phyloP scores from a whole-genome alignment of 306 rosid genomes.

The Vicia villosa region DNA sequence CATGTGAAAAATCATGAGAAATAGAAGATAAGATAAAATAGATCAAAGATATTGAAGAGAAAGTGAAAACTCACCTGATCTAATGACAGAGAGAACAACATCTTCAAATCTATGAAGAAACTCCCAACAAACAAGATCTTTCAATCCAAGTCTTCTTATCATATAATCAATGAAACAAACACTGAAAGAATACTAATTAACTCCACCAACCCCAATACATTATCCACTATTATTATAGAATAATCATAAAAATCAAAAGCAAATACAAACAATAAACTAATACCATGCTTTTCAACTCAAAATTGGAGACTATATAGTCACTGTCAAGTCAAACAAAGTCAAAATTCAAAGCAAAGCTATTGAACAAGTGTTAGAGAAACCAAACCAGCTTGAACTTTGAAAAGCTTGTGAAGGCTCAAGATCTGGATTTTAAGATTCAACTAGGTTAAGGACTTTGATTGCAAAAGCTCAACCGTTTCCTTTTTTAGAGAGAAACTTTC shows the following conservation, averaged over 20 bases:
- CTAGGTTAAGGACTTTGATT: no score
- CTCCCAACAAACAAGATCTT: constrained; percentile 64
- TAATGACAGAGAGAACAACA: constrained; percentile 55
- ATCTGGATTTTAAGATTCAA: constrained; percentile 48
- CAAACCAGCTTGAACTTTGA: background rate
- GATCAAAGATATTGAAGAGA: background rate
- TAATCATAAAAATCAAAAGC: constrained; percentile 36
- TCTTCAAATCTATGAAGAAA: constrained; percentile 60
- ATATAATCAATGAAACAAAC: constrained; percentile 73
- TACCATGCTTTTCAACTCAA: constrained; percentile 45
- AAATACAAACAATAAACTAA: constrained; percentile 43
- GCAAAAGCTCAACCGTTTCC: constrained; percentile 9
- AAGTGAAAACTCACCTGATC: constrained; percentile 48
- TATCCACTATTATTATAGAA: constrained; percentile 25
- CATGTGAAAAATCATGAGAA: background rate
- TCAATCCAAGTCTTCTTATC: constrained; percentile 66
- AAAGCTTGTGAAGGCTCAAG: constrained; percentile 49
- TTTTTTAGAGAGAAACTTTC: constrained; percentile 13
- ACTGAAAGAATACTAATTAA: constrained; percentile 28
- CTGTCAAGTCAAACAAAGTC: constrained; percentile 41
- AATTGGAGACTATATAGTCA: constrained; percentile 39
- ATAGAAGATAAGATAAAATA: background rate
- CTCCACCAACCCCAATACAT: constrained; percentile 37
- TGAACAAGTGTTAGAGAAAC: constrained; percentile 39
- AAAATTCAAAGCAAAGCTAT: constrained; percentile 43